Percentiles rank a stretch among this genome's conserved stretches.
Conservation (phyloP, 371 early-diverging fungal genomes). For the Batrachochytrium dendrobatidis region DNA sequence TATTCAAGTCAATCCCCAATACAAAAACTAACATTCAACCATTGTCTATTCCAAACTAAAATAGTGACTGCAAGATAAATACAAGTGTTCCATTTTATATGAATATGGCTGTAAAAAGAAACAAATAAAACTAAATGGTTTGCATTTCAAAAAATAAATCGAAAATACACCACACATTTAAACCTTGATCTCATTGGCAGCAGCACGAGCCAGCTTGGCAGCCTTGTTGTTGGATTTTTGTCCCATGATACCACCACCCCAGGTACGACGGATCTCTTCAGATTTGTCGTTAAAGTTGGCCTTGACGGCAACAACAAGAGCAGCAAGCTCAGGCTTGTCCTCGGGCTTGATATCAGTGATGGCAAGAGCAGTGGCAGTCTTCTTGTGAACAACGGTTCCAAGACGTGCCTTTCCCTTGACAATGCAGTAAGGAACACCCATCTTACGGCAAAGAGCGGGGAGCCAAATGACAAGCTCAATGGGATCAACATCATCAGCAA, state of each 20-base stretch:
- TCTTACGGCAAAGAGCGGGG: conserved; percentile 99
- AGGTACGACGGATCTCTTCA: conserved; percentile 82
- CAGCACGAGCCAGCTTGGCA: conserved; percentile 64
- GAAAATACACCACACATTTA: conserved; percentile 7
- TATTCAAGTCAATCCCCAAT: no score
- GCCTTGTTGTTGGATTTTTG: conserved; percentile 73
- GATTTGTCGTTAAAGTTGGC: conserved; percentile 86
- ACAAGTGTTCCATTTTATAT: no score
- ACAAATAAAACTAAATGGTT: no score
- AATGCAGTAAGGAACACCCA: conserved; percentile 99
- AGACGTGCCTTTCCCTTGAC: conserved; percentile 97
- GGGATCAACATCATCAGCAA: conserved; percentile 99
- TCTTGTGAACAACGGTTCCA: conserved; percentile 98
- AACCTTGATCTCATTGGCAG: conserved; percentile 39
- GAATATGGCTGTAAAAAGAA: no score
- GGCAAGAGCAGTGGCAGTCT: conserved; percentile 96
- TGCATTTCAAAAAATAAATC: no score
- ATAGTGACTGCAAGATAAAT: no score
- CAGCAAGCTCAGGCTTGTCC: conserved; percentile 89
- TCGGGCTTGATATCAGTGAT: conserved; percentile 92
- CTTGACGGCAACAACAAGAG: conserved; percentile 86
- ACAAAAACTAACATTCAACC: no score
- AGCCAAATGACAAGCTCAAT: conserved; percentile 98
- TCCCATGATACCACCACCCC: conserved; percentile 95
- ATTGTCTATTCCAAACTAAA: no score